A percentile compares a stretch with the other conserved stretches of the same genome.
These are phyloP conservation scores for Aciculoconidium aculeatum DNA, from an alignment of 805 yeast species.

Conservation along the genomic window DNA sequence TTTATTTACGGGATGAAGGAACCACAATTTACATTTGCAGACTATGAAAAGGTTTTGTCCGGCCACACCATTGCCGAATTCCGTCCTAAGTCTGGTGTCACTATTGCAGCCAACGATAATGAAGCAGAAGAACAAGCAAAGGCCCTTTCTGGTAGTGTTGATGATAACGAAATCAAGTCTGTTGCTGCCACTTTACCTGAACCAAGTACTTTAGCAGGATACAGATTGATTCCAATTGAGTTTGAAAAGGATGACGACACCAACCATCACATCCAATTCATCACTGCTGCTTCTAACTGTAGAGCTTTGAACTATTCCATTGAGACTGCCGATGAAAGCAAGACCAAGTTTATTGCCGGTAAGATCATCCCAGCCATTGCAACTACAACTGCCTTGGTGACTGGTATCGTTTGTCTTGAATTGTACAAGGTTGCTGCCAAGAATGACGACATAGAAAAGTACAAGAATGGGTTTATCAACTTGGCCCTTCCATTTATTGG, in stretches of 20 bases:
- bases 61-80: slow-evolving; percentile 47
- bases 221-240: slow-evolving; percentile 81
- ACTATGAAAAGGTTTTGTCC: slow-evolving; percentile 51
- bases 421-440: slow-evolving; percentile 82
- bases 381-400: slow-evolving; percentile 95
- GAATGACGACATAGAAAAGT: slow-evolving; percentile 70
- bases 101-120: slow-evolving; percentile 77
- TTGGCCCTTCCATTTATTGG: slow-evolving; percentile 95
- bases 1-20: slow-evolving; percentile 86
- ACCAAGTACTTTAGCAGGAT: slow-evolving; percentile 84
- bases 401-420: slow-evolving; percentile 91
- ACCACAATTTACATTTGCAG: slow-evolving; percentile 47
- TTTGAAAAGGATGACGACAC: slow-evolving; percentile 98
- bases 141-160: slow-evolving; percentile 35
- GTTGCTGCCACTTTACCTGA: slow-evolving; percentile 80
- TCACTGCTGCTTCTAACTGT: slow-evolving; percentile 91
- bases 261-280: slow-evolving; percentile 94
- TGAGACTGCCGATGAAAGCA: slow-evolving; percentile 80
- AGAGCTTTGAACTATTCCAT: slow-evolving; percentile 90
- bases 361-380: slow-evolving; percentile 98
- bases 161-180: slow-evolving; percentile 57
- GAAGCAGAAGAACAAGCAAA: slow-evolving; percentile 83
- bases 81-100: slow-evolving; percentile 65
- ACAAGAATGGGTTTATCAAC: slow-evolving; percentile 88
- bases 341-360: slow-evolving; percentile 97